phyloP scores from a whole-genome alignment of 1,284 basidiomycete species.

The Heterobasidion parviporum region DNA sequence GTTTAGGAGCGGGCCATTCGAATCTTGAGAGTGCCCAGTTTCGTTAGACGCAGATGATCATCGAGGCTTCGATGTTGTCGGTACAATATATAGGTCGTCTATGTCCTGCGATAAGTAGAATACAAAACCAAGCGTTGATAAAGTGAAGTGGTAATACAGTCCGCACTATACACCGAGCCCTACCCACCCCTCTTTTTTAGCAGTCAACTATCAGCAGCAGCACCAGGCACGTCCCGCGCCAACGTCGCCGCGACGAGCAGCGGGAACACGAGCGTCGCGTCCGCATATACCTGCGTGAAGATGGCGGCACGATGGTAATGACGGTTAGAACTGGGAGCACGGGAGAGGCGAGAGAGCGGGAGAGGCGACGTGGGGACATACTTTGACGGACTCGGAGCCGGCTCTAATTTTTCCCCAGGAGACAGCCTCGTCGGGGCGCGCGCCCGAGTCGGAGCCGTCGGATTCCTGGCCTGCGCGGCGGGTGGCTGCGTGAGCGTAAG shows the following conservation, averaged over 20 bases:
- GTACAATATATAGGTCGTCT: no score
- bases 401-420: constrained; percentile 99
- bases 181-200: no score
- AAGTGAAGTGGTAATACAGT: no score
- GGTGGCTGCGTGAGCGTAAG: no score
- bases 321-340: no score
- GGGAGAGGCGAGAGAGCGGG: not conserved
- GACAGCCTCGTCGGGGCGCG: constrained; percentile 94
- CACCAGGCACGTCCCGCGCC: constrained; percentile 27
- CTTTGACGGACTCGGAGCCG: constrained; percentile 89
- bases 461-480: constrained; percentile 82
- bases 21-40: no score
- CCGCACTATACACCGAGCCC: no score
- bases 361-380: constrained; percentile 19
- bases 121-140: no score
- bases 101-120: no score
- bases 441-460: constrained; percentile 96
- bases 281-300: constrained; percentile 35
- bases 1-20: no score
- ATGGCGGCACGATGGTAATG: not conserved
- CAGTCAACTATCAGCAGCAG: not conserved
- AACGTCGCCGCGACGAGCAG: constrained; percentile 67
- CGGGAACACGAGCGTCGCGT: constrained; percentile 71
- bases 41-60: no score
- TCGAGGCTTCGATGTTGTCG: no score